Conservation (phyloP, 208 protist species). For the Kentomonas sorsogonicus region DNA sequence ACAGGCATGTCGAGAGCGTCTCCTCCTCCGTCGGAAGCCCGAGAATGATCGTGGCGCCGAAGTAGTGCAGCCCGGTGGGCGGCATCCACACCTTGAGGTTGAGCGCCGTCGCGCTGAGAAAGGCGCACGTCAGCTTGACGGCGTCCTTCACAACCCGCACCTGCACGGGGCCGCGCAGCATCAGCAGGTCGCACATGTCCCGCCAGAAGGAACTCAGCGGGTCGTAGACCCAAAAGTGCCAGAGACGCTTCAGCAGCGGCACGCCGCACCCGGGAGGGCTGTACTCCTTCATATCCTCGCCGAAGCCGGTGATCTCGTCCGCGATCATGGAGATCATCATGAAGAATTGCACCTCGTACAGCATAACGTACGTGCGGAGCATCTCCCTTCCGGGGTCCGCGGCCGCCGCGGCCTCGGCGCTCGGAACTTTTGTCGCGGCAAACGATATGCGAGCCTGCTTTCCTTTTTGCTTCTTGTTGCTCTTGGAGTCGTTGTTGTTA, state of each 20-base stretch:
- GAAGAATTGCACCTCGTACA: slow-evolving; percentile 27
- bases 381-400: too few species aligned
- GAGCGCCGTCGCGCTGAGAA: slow-evolving; percentile 27
- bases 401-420: too few species aligned
- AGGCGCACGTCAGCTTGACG: slow-evolving; percentile 45
- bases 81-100: slow-evolving; percentile 35
- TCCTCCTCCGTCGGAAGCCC: slow-evolving; percentile 49
- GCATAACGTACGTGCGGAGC: too few species aligned
- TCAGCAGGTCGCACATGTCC: slow-evolving; percentile 36
- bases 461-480: too few species aligned
- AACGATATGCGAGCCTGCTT: too few species aligned
- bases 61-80: slow-evolving; percentile 32
- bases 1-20: slow-evolving; percentile 26
- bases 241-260: slow-evolving; percentile 30
- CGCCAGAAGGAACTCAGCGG: slow-evolving; percentile 42
- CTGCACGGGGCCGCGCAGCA: slow-evolving; percentile 31
- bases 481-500: too few species aligned
- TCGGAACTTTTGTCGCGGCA: too few species aligned
- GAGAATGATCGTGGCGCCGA: slow-evolving; percentile 51
- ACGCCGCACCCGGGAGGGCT: slow-evolving; percentile 14
- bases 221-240: slow-evolving; percentile 41
- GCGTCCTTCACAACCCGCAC: slow-evolving; percentile 48
- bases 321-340: slow-evolving; percentile 35
- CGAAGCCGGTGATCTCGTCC: slow-evolving; percentile 23
- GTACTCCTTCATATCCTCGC: slow-evolving; percentile 38